Conservation (phyloP, 257 asterid genomes). For the Solanum chiquidenum region DNA sequence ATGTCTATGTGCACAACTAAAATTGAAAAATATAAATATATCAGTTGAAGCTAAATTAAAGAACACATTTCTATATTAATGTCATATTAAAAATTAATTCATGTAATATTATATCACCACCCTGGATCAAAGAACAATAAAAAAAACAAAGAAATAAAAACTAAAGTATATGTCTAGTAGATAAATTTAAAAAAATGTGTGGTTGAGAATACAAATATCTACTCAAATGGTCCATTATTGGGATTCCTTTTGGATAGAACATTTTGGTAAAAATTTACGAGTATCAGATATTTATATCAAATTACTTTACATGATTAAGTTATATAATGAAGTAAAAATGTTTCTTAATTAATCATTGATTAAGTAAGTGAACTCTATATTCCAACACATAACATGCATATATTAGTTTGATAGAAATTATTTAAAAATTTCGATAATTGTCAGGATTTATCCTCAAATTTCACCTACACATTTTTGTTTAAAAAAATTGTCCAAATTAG, state of each 20-base stretch:
- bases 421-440: no score
- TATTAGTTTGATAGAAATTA: no score
- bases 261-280: no score
- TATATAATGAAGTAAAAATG: no score
- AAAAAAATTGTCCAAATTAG: neutral
- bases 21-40: no score
- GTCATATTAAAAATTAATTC: neutral
- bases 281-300: no score
- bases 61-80: no score
- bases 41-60: neutral
- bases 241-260: neutral
- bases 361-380: neutral
- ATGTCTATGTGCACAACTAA: accelerated
- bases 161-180: neutral
- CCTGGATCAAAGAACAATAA: neutral
- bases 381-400: neutral
- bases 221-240: neutral
- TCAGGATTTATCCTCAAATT: neutral
- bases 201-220: no score
- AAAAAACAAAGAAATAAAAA: neutral
- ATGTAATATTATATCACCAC: neutral
- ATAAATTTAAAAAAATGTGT: neutral
- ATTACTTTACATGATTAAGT: no score
- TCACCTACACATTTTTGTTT: neutral
- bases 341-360: neutral